A percentile compares a stretch with the other conserved stretches of the same genome.
Conservation (phyloP, 345 rosid species). For the Moringa oleifera region DNA sequence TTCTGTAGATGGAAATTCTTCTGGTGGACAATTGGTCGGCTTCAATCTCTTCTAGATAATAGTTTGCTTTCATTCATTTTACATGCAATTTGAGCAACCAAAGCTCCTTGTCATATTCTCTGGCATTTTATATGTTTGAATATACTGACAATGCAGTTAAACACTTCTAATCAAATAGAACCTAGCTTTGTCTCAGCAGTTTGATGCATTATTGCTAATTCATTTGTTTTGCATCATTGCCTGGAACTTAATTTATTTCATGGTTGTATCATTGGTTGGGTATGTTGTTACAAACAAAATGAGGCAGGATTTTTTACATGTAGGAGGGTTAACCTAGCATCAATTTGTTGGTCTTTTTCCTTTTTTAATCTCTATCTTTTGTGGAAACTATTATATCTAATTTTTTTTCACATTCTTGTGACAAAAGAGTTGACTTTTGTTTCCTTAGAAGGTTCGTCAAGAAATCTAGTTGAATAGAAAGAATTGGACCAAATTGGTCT, state of each 20-base stretch:
- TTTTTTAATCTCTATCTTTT: neutral
- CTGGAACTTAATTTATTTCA: neutral
- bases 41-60: conserved; percentile 14
- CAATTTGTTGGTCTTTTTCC: neutral
- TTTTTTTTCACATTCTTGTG: neutral
- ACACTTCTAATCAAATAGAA: neutral
- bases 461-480: neutral
- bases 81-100: neutral
- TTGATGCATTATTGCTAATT: neutral
- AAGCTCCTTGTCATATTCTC: neutral
- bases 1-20: conserved; percentile 83
- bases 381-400: neutral
- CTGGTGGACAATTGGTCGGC: conserved; percentile 94
- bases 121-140: neutral
- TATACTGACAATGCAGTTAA: neutral
- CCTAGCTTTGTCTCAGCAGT: neutral
- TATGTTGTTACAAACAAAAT: neutral
- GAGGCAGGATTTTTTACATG: neutral
- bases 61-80: neutral
- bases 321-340: neutral
- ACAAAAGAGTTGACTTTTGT: too few species aligned
- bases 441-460: neutral
- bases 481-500: neutral
- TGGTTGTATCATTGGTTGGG: neutral
- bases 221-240: neutral